These are phyloP conservation scores for Eimeria falciformis DNA, from an alignment of 169 alveolate genomes.

Conservation along the genomic window DNA sequence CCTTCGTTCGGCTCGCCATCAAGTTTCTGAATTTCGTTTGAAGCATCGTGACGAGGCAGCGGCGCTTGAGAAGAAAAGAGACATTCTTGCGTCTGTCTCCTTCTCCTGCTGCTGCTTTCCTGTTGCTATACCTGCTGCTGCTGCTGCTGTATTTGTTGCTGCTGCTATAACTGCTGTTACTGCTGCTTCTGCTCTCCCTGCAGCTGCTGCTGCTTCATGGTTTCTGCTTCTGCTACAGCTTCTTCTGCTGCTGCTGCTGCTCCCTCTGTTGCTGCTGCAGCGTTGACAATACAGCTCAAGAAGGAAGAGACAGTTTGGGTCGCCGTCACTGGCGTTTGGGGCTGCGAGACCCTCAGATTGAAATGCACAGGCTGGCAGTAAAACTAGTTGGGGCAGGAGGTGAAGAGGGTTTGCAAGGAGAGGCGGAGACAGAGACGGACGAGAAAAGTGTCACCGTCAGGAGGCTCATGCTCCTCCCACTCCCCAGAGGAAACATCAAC, in stretches of 20 bases:
- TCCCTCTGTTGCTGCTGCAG: constrained; percentile 55
- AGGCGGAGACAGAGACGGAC: background rate
- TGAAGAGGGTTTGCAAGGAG: background rate
- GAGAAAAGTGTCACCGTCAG: background rate
- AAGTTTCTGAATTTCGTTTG: too few species aligned
- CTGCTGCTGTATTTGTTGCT: background rate
- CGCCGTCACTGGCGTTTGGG: constrained; percentile 48
- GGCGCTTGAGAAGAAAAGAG: too few species aligned
- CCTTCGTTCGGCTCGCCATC: constrained; percentile 30
- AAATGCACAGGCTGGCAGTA: background rate
- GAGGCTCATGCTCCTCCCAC: constrained; percentile 38
- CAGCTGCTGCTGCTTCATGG: constrained; percentile 3
- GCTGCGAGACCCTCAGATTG: constrained; percentile 19
- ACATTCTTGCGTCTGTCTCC: too few species aligned
- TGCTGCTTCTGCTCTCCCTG: constrained; percentile 30
- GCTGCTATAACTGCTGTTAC: background rate
- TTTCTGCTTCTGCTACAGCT: background rate
- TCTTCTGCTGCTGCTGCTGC: constrained; percentile 28
- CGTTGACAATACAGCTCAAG: background rate
- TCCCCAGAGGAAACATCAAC: background rate
- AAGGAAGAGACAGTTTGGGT: background rate
- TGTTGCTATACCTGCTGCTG: constrained; percentile 42
- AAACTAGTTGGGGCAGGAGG: background rate
- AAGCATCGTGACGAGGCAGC: too few species aligned
- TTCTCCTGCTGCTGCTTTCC: background rate